A percentile compares a stretch with the other conserved stretches of the same genome.
phyloP scores from a whole-genome alignment of 352 stramenopile genomes.

The Phytophthora sp. region DNA sequence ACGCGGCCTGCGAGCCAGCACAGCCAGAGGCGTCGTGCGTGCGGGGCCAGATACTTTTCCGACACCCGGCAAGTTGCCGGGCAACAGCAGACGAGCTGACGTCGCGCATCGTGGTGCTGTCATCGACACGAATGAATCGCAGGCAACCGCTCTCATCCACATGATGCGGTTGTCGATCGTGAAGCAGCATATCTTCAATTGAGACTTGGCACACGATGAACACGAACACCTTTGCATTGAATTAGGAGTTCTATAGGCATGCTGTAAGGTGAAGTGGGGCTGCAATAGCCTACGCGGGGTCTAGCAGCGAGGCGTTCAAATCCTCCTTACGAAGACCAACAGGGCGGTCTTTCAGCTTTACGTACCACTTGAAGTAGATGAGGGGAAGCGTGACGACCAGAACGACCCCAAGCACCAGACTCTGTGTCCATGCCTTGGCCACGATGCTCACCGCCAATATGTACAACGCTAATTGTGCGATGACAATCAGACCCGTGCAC shows the following conservation, averaged over 20 bases:
- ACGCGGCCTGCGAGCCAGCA: conserved; percentile 5
- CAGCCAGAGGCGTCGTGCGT: neutral
- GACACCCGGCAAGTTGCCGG: conserved; percentile 2
- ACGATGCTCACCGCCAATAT: conserved; percentile 73
- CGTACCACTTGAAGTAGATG: conserved; percentile 84
- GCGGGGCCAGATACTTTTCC: conserved; percentile 16
- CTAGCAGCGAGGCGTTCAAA: conserved; percentile 50
- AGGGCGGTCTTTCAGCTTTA: conserved; percentile 63
- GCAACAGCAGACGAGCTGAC: too few relatives aligned
- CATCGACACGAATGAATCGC: conserved; percentile 26
- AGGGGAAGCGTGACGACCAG: conserved; percentile 49
- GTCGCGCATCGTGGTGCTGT: neutral
- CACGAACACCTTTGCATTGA: neutral
- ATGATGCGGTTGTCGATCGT: conserved; percentile 17
- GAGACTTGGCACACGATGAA: neutral
- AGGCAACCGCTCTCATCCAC: conserved; percentile 6
- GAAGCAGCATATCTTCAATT: conserved; percentile 23
- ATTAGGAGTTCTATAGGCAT: neutral
- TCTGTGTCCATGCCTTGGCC: conserved; percentile 65
- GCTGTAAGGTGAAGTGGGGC: conserved; percentile 7
- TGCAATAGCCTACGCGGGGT: conserved; percentile 6
- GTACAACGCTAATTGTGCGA: conserved; percentile 68
- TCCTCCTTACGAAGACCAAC: conserved; percentile 64
- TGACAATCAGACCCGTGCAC: conserved; percentile 68
- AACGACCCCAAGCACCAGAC: conserved; percentile 44